Conservation (phyloP, 106 monocot genomes). For the Dendrobium officinale region DNA sequence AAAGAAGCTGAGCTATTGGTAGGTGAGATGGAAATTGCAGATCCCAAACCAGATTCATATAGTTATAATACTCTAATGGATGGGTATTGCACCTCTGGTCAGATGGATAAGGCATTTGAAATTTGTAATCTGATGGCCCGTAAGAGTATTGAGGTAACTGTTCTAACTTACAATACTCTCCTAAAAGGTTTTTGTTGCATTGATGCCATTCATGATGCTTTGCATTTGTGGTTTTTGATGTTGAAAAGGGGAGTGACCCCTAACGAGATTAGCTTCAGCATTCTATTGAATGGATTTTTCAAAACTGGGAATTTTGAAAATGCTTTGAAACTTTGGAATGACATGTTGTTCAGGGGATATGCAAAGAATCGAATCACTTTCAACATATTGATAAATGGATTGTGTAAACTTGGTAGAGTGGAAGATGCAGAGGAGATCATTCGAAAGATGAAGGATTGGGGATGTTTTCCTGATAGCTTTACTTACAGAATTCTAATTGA, state of each 20-base stretch:
- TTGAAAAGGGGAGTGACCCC: constrained; percentile 68
- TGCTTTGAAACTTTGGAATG: constrained; percentile 74
- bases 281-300: constrained; percentile 68
- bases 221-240: constrained; percentile 86
- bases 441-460: constrained; percentile 59
- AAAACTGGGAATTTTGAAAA: constrained; percentile 47
- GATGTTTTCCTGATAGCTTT: constrained; percentile 54
- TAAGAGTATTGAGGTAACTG: constrained; percentile 37
- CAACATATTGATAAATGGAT: constrained; percentile 71
- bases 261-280: constrained; percentile 85
- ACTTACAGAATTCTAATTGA: constrained; percentile 73
- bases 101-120: constrained; percentile 69
- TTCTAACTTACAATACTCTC: constrained; percentile 79
- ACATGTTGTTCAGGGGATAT: constrained; percentile 64
- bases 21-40: constrained; percentile 52
- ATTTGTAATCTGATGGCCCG: constrained; percentile 55
- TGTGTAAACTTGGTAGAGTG: constrained; percentile 68
- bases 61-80: constrained; percentile 76
- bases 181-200: constrained; percentile 61
- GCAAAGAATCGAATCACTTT: constrained; percentile 50
- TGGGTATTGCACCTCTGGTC: constrained; percentile 65
- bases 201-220: constrained; percentile 56
- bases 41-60: constrained; percentile 64
- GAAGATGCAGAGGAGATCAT: constrained; percentile 63
- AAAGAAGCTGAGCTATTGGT: constrained; percentile 61